A percentile compares a stretch with the other conserved stretches of the same genome.
These are phyloP conservation scores for Phytophthora tentaculata DNA, from an alignment of 352 stramenopile species.

Conservation along the genomic window DNA sequence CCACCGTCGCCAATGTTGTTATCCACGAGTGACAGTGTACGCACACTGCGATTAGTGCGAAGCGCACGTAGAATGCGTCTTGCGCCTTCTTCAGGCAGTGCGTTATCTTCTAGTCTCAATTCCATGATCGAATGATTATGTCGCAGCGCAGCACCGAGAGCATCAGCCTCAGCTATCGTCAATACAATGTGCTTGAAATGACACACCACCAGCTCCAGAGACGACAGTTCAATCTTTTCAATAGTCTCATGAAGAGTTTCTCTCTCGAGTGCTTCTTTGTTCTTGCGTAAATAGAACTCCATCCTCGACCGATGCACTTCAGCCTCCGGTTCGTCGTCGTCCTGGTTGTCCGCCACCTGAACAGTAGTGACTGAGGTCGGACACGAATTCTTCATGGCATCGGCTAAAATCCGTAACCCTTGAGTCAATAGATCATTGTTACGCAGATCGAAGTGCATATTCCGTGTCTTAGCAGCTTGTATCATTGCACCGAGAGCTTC, in stretches of 20 bases:
- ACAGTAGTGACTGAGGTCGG: constrained; percentile 29
- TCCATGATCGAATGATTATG: constrained; percentile 40
- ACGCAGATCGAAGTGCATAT: constrained; percentile 42
- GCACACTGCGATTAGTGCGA: constrained; percentile 33
- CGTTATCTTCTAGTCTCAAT: constrained; percentile 50
- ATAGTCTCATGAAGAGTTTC: constrained; percentile 18
- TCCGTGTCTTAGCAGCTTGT: constrained; percentile 17
- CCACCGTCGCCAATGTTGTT: constrained; percentile 45
- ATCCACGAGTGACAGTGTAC: constrained; percentile 32
- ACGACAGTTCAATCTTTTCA: constrained; percentile 29
- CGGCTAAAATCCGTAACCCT: constrained; percentile 34
- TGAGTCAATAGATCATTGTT: constrained; percentile 32
- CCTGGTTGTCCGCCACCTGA: constrained; percentile 42
- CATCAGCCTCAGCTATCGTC: constrained; percentile 41
- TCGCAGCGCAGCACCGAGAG: constrained; percentile 35
- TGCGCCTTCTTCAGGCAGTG: constrained; percentile 38
- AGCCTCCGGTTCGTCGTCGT: constrained; percentile 34
- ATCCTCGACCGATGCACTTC: constrained; percentile 34
- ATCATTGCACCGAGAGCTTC: constrained; percentile 36
- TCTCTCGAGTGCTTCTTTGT: constrained; percentile 27
- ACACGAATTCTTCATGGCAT: constrained; percentile 34
- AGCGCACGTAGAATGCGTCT: constrained; percentile 40
- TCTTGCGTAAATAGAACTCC: constrained; percentile 47
- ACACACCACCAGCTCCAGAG: constrained; percentile 32
- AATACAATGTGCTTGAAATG: constrained; percentile 46